A percentile compares a stretch with the other conserved stretches of the same genome.
Conservation (phyloP, 441 rosid genomes). For the Euphorbia celastroides region DNA sequence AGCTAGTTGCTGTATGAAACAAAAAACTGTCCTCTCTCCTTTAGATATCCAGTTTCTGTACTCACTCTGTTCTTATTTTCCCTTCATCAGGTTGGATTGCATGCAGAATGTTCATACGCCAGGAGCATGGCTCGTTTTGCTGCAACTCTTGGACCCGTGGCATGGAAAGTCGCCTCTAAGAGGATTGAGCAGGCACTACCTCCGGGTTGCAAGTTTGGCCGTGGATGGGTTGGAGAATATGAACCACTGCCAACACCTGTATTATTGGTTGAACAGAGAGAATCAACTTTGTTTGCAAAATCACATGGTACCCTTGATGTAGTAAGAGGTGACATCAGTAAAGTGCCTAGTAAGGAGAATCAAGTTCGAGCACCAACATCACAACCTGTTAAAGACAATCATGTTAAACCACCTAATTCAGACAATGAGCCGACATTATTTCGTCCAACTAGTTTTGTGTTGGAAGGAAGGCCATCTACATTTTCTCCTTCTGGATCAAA, state of each 20-base stretch:
- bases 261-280: slow-evolving; percentile 52
- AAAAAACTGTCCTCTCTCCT: background rate
- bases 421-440: slow-evolving; percentile 36
- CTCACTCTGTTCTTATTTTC: slow-evolving; percentile 11
- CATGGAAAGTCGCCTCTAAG: slow-evolving; percentile 78
- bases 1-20: slow-evolving; percentile 77
- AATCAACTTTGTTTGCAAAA: slow-evolving; percentile 30
- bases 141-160: slow-evolving; percentile 79
- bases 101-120: slow-evolving; percentile 83
- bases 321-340: slow-evolving; percentile 25
- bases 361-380: slow-evolving; percentile 18
- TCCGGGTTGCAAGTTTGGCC: slow-evolving; percentile 80
- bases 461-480: slow-evolving; percentile 39
- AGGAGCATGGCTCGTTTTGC: slow-evolving; percentile 95
- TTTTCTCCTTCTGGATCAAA: slow-evolving; percentile 33
- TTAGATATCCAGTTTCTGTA: background rate
- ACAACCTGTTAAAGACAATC: slow-evolving; percentile 18
- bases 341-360: slow-evolving; percentile 30
- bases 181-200: slow-evolving; percentile 81
- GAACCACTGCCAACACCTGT: slow-evolving; percentile 87
- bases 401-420: slow-evolving; percentile 12
- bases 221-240: slow-evolving; percentile 98
- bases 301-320: slow-evolving; percentile 27
- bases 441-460: slow-evolving; percentile 27
- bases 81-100: slow-evolving; percentile 75